Percentiles rank a stretch among this genome's conserved stretches.
Conservation (phyloP, 768 basidiomycete genomes). For the Psilocybe cyanescens region DNA sequence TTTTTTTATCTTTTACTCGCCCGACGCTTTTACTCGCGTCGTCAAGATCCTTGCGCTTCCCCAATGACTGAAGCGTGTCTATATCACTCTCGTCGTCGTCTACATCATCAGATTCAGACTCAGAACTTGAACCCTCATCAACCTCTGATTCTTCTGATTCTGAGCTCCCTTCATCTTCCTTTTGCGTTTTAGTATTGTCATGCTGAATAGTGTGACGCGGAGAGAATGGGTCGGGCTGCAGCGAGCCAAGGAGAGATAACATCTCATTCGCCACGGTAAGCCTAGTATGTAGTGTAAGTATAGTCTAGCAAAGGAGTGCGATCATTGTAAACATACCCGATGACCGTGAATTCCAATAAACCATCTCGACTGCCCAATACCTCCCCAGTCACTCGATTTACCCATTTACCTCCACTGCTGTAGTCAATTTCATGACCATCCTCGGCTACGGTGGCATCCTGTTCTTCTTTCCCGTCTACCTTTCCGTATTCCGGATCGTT, state of each 20-base stretch:
- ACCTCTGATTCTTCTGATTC: constrained; percentile 2
- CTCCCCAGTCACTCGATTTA: constrained; percentile 70
- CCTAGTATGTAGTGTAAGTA: constrained; percentile 40
- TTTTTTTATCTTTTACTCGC: constrained; percentile 21
- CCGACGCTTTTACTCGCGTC: constrained; percentile 23
- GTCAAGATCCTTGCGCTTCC: constrained; percentile 28
- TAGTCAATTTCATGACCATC: constrained; percentile 32
- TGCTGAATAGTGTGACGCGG: constrained; percentile 46
- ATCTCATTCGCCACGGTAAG: constrained; percentile 91
- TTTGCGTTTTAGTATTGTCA: constrained; percentile 19
- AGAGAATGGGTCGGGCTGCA: constrained; percentile 78
- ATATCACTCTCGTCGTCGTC: constrained; percentile 27
- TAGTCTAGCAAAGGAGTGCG: neutral
- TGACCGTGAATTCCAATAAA: constrained; percentile 80
- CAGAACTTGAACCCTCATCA: constrained; percentile 11
- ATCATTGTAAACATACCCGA: constrained; percentile 62
- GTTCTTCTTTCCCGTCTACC: constrained; percentile 29
- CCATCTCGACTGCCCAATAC: constrained; percentile 71
- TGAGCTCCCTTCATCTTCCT: constrained; percentile 24
- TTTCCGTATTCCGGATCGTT: constrained; percentile 75
- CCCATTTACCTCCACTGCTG: constrained; percentile 74
- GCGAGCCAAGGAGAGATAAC: constrained; percentile 86
- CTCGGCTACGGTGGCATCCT: constrained; percentile 21
- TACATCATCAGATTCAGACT: constrained; percentile 17
- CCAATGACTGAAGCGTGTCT: constrained; percentile 30